phyloP scores from a whole-genome alignment of 306 rosid species.

The Hylodesmum podocarpum region DNA sequence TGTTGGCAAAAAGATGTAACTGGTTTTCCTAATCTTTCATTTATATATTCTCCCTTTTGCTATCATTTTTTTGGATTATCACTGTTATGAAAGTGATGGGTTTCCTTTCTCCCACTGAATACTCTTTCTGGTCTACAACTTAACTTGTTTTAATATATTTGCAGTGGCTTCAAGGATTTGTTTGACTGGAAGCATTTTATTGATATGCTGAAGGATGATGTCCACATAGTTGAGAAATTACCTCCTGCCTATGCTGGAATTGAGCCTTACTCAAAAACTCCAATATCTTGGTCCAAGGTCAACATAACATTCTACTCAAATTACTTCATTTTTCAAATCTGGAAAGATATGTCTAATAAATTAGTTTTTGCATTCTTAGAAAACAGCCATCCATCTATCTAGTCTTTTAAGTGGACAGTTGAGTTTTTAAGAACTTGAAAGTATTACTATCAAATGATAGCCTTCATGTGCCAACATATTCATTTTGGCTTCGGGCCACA shows the following conservation, averaged over 20 bases:
- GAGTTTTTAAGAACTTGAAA: constrained; percentile 11
- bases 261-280: constrained; percentile 80
- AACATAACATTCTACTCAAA: constrained; percentile 14
- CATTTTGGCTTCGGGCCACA: constrained; percentile 5
- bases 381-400: constrained; percentile 14
- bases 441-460: not conserved
- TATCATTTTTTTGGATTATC: not conserved
- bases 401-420: constrained; percentile 6
- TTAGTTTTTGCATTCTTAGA: constrained; percentile 20
- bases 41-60: not conserved
- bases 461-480: not conserved
- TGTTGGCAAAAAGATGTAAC: not conserved
- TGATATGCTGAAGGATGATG: constrained; percentile 72
- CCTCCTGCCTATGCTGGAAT: constrained; percentile 68
- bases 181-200: constrained; percentile 93
- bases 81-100: constrained; percentile 1
- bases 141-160: constrained; percentile 32
- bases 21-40: constrained; percentile 1
- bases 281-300: constrained; percentile 97
- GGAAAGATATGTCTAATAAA: not conserved
- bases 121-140: constrained; percentile 14
- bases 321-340: constrained; percentile 11
- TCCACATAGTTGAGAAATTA: constrained; percentile 80
- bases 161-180: constrained; percentile 94
- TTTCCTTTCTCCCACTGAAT: constrained; percentile 13